Conservation (phyloP, 345 rosid genomes). For the Leavenworthia alabamica region DNA sequence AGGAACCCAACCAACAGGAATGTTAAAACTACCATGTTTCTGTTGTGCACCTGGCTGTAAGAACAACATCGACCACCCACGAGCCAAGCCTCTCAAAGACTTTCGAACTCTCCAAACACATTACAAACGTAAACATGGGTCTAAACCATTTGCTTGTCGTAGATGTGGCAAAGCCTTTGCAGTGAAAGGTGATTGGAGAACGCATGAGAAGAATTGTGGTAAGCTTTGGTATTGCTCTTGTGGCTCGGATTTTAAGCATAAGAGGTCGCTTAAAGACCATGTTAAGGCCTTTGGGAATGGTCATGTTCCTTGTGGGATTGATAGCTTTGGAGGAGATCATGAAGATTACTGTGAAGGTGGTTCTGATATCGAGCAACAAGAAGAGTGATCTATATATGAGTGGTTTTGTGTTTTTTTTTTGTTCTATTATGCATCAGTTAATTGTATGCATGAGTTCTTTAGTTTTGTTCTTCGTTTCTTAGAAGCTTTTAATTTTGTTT, state of each 20-base stretch:
- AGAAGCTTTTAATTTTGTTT: background rate
- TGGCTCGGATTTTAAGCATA: conserved; percentile 95
- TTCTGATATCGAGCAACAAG: conserved; percentile 65
- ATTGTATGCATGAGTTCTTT: conserved; percentile 9
- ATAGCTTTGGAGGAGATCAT: conserved; percentile 36
- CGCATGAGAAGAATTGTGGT: conserved; percentile 98
- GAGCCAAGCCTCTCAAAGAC: conserved; percentile 83
- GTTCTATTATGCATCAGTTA: background rate
- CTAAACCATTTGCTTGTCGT: conserved; percentile 83
- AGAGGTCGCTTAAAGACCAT: conserved; percentile 88
- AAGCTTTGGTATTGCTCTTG: conserved; percentile 93
- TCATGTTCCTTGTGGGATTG: conserved; percentile 65
- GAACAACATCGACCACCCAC: conserved; percentile 92
- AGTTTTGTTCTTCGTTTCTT: background rate
- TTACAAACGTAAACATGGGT: conserved; percentile 92
- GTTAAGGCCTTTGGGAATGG: conserved; percentile 77
- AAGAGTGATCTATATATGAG: background rate
- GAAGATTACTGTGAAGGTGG: conserved; percentile 51
- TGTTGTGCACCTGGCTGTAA: conserved; percentile 90
- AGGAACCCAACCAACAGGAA: conserved; percentile 94
- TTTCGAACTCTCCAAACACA: conserved; percentile 95
- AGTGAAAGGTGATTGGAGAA: conserved; percentile 96
- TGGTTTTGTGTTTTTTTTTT: background rate
- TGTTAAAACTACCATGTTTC: conserved; percentile 89
- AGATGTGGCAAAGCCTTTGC: conserved; percentile 91